Percentiles rank a stretch among this genome's conserved stretches.
These are phyloP conservation scores for Delitschia confertaspora DNA, from an alignment of 495 filamentous ascomycete genomes.

Conservation along the genomic window DNA sequence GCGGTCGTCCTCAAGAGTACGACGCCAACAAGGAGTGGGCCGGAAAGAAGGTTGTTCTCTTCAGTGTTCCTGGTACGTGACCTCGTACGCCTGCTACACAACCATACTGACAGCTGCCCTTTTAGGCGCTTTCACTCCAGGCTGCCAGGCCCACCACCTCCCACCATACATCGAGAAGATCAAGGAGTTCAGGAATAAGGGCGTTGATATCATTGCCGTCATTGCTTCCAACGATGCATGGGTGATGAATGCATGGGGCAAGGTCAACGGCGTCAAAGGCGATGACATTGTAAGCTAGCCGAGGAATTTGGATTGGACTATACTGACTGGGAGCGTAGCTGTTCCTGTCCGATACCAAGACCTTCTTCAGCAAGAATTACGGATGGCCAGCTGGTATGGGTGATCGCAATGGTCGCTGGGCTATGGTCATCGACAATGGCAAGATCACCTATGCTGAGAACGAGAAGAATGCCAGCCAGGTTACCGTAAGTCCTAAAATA, in stretches of 20 bases:
- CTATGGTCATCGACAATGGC: constrained; percentile 80
- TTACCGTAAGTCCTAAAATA: constrained; percentile 48
- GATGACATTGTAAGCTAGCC: constrained; percentile 59
- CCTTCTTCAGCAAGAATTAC: constrained; percentile 68
- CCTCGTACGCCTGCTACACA: neutral
- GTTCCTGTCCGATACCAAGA: constrained; percentile 74
- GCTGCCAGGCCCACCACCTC: constrained; percentile 80
- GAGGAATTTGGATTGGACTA: neutral
- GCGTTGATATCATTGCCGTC: constrained; percentile 76
- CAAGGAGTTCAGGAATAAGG: constrained; percentile 65
- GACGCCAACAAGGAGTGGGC: constrained; percentile 79
- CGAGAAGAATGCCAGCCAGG: constrained; percentile 58
- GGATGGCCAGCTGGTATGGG: constrained; percentile 68
- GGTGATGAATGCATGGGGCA: constrained; percentile 93
- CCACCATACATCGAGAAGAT: constrained; percentile 75
- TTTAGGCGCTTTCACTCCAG: constrained; percentile 83
- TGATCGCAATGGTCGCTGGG: constrained; percentile 70
- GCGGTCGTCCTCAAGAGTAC: constrained; percentile 71
- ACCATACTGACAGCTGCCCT: constrained; percentile 20
- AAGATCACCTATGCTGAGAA: constrained; percentile 79
- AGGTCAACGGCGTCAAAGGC: constrained; percentile 76
- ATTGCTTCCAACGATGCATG: constrained; percentile 85
- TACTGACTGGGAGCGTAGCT: constrained; percentile 42
- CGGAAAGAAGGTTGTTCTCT: constrained; percentile 83
- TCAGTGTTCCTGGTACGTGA: constrained; percentile 66